Percentiles rank a stretch among this genome's conserved stretches.
These are phyloP conservation scores for Collariella sp. DNA, from an alignment of 495 filamentous ascomycete genomes.

Conservation along the genomic window DNA sequence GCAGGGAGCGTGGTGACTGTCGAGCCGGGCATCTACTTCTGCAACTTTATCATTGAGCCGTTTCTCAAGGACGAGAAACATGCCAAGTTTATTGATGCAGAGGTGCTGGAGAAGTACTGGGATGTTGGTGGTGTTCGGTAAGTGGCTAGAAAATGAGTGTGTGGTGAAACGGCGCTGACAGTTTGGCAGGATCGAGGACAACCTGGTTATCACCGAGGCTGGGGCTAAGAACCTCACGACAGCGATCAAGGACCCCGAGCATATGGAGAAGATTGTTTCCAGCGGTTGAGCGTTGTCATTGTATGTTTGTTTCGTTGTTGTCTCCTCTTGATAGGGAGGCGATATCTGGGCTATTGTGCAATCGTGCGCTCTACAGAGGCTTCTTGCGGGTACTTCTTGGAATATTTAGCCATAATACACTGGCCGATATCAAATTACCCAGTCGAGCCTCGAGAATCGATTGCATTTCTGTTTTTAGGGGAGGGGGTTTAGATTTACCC, in stretches of 20 bases:
- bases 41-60: slow-evolving; percentile 82
- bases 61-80: slow-evolving; percentile 63
- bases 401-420: too few species aligned
- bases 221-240: slow-evolving; percentile 77
- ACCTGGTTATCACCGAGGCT: slow-evolving; percentile 68
- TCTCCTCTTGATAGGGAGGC: too few species aligned
- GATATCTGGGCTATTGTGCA: too few species aligned
- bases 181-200: slow-evolving; percentile 47
- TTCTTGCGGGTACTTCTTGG: too few species aligned
- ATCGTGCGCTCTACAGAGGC: too few species aligned
- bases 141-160: slow-evolving; percentile 7
- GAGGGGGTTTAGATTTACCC: too few species aligned
- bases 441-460: too few species aligned
- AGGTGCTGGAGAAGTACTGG: slow-evolving; percentile 76
- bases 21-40: slow-evolving; percentile 92
- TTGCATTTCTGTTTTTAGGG: too few species aligned
- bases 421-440: too few species aligned
- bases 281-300: slow-evolving; percentile 11
- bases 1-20: slow-evolving; percentile 78
- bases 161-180: slow-evolving; percentile 1
- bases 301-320: background rate
- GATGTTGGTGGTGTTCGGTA: slow-evolving; percentile 74
- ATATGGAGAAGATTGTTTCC: slow-evolving; percentile 55
- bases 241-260: slow-evolving; percentile 60
- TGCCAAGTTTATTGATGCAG: slow-evolving; percentile 61